Evolutionary conservation across 306 rosid species (phyloP).

Genomic region (Prunus kanzakura): DNA sequence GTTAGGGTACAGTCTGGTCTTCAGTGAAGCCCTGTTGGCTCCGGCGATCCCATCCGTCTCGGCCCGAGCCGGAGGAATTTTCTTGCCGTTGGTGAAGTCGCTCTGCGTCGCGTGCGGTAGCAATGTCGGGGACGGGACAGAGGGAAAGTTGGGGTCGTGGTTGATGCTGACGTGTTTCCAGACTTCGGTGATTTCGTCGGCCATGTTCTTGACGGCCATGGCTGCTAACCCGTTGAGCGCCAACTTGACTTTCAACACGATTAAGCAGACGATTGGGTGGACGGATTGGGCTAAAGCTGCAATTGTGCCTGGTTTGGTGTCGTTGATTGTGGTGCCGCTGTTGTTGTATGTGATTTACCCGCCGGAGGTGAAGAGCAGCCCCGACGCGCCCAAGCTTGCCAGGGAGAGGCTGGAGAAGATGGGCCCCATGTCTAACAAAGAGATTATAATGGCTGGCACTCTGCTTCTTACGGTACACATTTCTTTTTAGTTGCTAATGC

Average conservation of each 20-base stretch:
- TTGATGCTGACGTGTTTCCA: slow-evolving; percentile 97
- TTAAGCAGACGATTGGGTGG: slow-evolving; percentile 91
- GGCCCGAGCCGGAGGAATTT: slow-evolving; percentile 93
- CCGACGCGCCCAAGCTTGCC: slow-evolving; percentile 94
- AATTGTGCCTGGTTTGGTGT: slow-evolving; percentile 82
- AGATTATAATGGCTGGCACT: slow-evolving; percentile 86
- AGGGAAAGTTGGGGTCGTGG: slow-evolving; percentile 75
- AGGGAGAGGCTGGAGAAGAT: slow-evolving; percentile 76
- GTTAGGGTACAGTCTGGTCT: slow-evolving; percentile 89
- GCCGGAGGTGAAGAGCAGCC: slow-evolving; percentile 79
- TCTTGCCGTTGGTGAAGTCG: slow-evolving; percentile 82
- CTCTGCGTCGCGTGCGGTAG: slow-evolving; percentile 94
- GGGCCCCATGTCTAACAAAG: slow-evolving; percentile 82
- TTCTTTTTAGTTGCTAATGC: not conserved
- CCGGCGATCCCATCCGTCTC: slow-evolving; percentile 98
- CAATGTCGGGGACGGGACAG: slow-evolving; percentile 92
- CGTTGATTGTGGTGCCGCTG: slow-evolving; percentile 82
- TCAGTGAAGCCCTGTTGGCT: slow-evolving; percentile 88
- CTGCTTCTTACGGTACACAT: slow-evolving; percentile 75
- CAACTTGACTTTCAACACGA: slow-evolving; percentile 63
- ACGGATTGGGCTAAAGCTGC: slow-evolving; percentile 94
- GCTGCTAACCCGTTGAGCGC: slow-evolving; percentile 96
- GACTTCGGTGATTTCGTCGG: slow-evolving; percentile 89
- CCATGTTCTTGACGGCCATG: slow-evolving; percentile 97
- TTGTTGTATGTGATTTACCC: slow-evolving; percentile 80